Evolutionary conservation across 2,329 filamentous ascomycete species (phyloP).

Genomic region (Microdochium paspali): DNA sequence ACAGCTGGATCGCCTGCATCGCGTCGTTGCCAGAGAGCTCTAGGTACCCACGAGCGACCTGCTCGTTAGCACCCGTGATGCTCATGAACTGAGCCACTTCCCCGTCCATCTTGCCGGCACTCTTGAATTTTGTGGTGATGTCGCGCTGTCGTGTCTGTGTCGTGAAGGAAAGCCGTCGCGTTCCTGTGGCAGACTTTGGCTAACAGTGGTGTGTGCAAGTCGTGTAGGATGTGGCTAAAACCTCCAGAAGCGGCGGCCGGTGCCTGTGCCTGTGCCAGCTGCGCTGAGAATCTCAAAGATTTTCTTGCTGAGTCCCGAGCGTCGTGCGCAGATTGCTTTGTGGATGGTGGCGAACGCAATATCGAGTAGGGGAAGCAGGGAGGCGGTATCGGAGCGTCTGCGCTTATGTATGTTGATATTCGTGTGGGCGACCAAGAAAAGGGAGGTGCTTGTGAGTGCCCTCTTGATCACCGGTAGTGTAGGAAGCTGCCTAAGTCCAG

Average conservation of each 20-base stretch:
- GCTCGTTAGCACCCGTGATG: slow-evolving; percentile 67
- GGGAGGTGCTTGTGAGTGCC: too few species aligned
- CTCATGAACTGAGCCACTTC: slow-evolving; percentile 68
- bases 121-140: too few species aligned
- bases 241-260: too few species aligned
- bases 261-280: too few species aligned
- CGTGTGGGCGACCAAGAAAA: too few species aligned
- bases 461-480: too few species aligned
- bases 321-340: not conserved
- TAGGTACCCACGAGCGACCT: slow-evolving; percentile 74
- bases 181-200: not conserved
- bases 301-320: too few species aligned
- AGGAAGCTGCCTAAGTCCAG: too few species aligned
- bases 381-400: not conserved
- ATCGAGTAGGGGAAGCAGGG: not conserved
- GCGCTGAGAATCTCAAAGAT: too few species aligned
- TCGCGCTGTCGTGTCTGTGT: too few species aligned
- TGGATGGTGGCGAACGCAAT: not conserved
- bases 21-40: slow-evolving; percentile 76
- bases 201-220: not conserved
- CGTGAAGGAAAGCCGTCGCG: slow-evolving; percentile 1
- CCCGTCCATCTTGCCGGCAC: slow-evolving; percentile 49
- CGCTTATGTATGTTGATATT: too few species aligned
- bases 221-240: not conserved
- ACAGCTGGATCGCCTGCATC: slow-evolving; percentile 80